Percentiles rank a stretch among this genome's conserved stretches.
Evolutionary conservation across 345 rosid species (phyloP).

Genomic region (Punica granatum): DNA sequence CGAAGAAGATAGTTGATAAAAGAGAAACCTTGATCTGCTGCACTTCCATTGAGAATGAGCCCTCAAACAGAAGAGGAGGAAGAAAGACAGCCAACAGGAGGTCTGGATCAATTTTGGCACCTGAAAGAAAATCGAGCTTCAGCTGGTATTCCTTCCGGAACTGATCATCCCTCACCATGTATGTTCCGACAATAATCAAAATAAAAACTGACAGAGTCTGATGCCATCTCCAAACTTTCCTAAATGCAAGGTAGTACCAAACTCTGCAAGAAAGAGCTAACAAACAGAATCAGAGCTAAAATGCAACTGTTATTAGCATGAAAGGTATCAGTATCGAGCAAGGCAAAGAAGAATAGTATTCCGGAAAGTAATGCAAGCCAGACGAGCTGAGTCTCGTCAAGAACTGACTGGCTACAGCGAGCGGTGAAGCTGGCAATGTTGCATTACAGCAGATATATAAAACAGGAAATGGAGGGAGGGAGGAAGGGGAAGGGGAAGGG

Average conservation of each 20-base stretch:
- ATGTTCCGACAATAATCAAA: neutral
- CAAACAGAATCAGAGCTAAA: neutral
- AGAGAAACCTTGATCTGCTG: slow-evolving; percentile 82
- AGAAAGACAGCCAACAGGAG: slow-evolving; percentile 89
- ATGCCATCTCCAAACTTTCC: slow-evolving; percentile 85
- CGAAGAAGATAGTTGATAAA: neutral
- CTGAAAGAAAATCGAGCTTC: slow-evolving; percentile 21
- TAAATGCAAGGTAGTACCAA: slow-evolving; percentile 54
- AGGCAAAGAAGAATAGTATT: neutral
- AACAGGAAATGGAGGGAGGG: neutral
- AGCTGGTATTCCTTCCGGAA: neutral
- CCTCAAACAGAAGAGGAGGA: slow-evolving; percentile 94
- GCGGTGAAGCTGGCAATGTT: neutral
- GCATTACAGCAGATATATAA: neutral
- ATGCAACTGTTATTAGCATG: neutral
- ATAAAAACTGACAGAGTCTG: slow-evolving; percentile 65
- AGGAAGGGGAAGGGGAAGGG: slow-evolving; percentile 20
- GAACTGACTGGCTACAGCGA: too few species aligned
- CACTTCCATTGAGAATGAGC: slow-evolving; percentile 87
- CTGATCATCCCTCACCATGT: neutral
- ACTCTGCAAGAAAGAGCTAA: slow-evolving; percentile 38
- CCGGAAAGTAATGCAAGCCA: neutral
- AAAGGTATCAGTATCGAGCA: too few species aligned
- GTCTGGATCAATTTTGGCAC: slow-evolving; percentile 74
- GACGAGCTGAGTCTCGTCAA: neutral